Evolutionary conservation across 805 yeast genomes (phyloP).

Genomic region (Barnettozyma vustinii): DNA sequence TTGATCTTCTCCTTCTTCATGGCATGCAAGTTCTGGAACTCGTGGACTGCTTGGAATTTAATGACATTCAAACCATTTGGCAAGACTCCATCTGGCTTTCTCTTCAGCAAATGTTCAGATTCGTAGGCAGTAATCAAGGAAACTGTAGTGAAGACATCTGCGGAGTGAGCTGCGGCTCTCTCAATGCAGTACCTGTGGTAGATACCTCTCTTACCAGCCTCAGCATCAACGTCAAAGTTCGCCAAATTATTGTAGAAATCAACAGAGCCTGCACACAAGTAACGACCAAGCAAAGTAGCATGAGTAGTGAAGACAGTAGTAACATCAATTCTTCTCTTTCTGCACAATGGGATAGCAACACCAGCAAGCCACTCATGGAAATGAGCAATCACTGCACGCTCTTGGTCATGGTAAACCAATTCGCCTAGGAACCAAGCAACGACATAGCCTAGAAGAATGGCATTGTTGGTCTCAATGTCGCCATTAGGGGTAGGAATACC

Average conservation of each 20-base stretch:
- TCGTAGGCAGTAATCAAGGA: conserved; percentile 97
- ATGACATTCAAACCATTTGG: conserved; percentile 96
- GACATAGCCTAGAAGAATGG: conserved; percentile 84
- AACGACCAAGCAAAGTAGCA: conserved; percentile 92
- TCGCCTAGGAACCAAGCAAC: conserved; percentile 98
- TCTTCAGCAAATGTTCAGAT: conserved; percentile 83
- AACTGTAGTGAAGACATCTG: conserved; percentile 96
- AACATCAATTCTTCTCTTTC: conserved; percentile 87
- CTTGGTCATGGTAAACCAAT: conserved; percentile 74
- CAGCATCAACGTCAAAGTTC: conserved; percentile 90
- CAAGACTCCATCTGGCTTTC: conserved; percentile 96
- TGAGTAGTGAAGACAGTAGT: conserved; percentile 96
- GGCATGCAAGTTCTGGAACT: conserved; percentile 95
- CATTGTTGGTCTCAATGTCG: conserved; percentile 87
- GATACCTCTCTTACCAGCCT: conserved; percentile 96
- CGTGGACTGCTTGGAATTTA: conserved; percentile 96
- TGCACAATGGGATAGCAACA: conserved; percentile 86
- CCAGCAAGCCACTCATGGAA: conserved; percentile 99
- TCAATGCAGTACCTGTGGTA: conserved; percentile 96
- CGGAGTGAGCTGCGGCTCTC: conserved; percentile 91
- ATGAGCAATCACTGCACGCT: conserved; percentile 87
- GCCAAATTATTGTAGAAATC: conserved; percentile 92
- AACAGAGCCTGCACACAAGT: conserved; percentile 92
- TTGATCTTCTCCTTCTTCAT: conserved; percentile 84
- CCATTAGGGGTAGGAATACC: conserved; percentile 92